Base-by-base conservation (phyloP, 805 yeast species). In the Candida maris region DNA sequence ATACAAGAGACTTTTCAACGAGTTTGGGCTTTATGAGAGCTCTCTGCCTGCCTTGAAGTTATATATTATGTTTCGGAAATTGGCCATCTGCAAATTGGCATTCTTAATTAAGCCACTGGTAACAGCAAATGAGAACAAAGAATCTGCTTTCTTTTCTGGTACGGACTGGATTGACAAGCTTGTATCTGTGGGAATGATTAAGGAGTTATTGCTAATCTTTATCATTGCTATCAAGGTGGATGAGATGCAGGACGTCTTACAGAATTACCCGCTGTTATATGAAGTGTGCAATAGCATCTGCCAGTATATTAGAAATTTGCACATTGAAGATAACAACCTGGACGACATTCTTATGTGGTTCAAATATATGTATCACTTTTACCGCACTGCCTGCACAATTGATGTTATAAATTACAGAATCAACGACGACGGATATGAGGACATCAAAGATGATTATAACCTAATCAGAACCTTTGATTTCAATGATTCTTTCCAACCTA, bases 361-460 rank as follows among this genome's bases (percentile, higher is more conserved):
- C 43, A 39, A 61, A 53, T 44, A 57, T 32, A 45, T 62, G 42
- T 49, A 57, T 41, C 47, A 65, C 12, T 65, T 70, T 35, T 75
- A 59, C 48, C 67, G 59, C 39, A 66, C 77, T 9, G 73, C 80
- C 2, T 72, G 73, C 27, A 61, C 71, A 1, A 68, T 75, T 26
- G 75, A 71, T 46, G 47, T 63, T 10, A 63, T 65, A 41, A 70
- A 72, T 46, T 75, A 73, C 48, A 48, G 63, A 17, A 67, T 75
- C n/a, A 44, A 49, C 21, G 67, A 61, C 8, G 58, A 52, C 24
- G 67, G 69, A n/a, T 72, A 70, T 44, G 67, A 65, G 41, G 80
- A 74, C 46, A 29, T 61, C 1, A 48, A 50, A 17, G 41, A 52
- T 1, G 52, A 52, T 31, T 59, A 57, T 34, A 56, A 60, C 34